Evolutionary conservation across 1,284 basidiomycete genomes (phyloP), one percentile per base, ranked within the genome.

Genomic region (Hortiboletus rubellus): DNA sequence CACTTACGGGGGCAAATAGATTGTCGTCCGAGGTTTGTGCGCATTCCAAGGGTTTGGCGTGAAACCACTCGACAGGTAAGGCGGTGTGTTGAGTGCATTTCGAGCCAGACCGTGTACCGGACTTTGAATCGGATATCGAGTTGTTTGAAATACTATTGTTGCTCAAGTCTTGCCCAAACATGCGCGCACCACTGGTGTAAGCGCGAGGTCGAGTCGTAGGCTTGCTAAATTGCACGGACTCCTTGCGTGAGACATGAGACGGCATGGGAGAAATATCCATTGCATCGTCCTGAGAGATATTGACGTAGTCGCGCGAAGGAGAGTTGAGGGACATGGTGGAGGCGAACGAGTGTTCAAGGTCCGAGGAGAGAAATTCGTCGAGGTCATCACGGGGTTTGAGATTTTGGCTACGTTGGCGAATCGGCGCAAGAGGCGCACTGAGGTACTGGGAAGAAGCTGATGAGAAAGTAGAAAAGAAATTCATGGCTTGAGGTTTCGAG

Each of bases 211-310:
- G 81, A 42, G 67, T 67, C 17, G 70, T 65, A 31, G 66, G 67
- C 49, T 66, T 72, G 48, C 58, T 61, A 37, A 64, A 67, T 14
- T 59, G 69, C 47, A 69, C 70, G 7, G 64, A 57, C 47, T 73
- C 67, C 55, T 59, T 64, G 61, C 65, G 67, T 42, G 62, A 49
- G 30, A 72, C 64, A 60, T 71, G 74, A 51, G 71, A 55, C 46
- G 81, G 87, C 15, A 79, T 81, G 14, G 90, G 90, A 5, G 90
- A 91, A 45, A 91, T 87, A 66, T 92, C 89, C 89, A 92, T 92
- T 5, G 86, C 81, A 60, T 84, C 78, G 42, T 77, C 80, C 37
- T 78, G 73, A 33, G 78, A 65, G 55, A 86, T 70, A 46, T 74
- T 70, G 55, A 77, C 66, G 55, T 74, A 65, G 31, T 80, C 75